Evolutionary conservation across 2,329 filamentous ascomycete genomes (phyloP).

Genomic region (Calonectria hawksworthii): DNA sequence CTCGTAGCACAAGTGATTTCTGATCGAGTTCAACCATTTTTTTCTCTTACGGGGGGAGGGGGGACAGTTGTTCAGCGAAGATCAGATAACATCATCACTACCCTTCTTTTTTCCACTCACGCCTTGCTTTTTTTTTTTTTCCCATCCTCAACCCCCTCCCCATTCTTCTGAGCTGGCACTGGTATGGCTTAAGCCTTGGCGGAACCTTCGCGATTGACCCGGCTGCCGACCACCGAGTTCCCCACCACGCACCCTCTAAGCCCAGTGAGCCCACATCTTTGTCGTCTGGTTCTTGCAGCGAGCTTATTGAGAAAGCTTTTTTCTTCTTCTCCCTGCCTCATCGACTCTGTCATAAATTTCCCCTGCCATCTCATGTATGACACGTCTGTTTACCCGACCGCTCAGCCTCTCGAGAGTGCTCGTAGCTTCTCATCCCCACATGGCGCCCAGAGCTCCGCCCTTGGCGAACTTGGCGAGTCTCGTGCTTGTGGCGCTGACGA

Average conservation of each 20-base stretch:
- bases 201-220: not conserved
- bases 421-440: not conserved
- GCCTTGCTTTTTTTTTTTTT: not conserved
- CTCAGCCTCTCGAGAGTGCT: not conserved
- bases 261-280: not conserved
- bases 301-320: constrained; percentile 5
- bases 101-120: not conserved
- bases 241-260: not conserved
- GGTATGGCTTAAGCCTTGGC: not conserved
- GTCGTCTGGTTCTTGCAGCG: not conserved
- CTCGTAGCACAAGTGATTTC: not conserved
- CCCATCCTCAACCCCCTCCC: not conserved
- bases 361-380: not conserved
- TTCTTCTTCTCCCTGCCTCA: no score
- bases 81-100: not conserved
- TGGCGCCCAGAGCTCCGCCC: not conserved
- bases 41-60: not conserved
- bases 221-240: not conserved
- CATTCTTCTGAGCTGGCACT: not conserved
- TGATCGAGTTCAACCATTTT: not conserved
- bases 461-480: not conserved
- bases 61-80: not conserved
- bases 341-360: not conserved
- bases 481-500: constrained; percentile 10
- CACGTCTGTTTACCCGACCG: not conserved